These are phyloP conservation scores for Boletus reticulatus DNA, from an alignment of 768 basidiomycete species.

Conservation along the genomic window DNA sequence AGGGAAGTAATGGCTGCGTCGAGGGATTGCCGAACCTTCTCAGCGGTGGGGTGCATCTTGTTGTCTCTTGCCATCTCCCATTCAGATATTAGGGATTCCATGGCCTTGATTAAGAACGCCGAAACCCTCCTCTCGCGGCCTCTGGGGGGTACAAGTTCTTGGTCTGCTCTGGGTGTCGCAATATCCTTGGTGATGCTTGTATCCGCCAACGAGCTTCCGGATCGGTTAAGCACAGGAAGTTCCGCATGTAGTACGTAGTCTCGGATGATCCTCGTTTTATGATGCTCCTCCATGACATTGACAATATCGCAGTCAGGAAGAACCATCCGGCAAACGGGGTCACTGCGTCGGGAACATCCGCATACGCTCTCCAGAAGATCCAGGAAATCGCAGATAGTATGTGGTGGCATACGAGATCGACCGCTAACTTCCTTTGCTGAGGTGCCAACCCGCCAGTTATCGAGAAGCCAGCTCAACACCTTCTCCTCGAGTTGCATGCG, in stretches of 20 bases:
- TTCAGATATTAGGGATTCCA: constrained; percentile 49
- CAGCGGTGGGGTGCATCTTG: constrained; percentile 47
- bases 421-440: constrained; percentile 37
- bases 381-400: constrained; percentile 60
- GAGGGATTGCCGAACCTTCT: constrained; percentile 61
- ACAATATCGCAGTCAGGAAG: constrained; percentile 73
- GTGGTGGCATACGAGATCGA: constrained; percentile 45
- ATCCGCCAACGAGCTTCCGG: constrained; percentile 4
- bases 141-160: constrained; percentile 45
- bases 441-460: constrained; percentile 59
- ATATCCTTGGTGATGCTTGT: constrained; percentile 1
- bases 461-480: constrained; percentile 76
- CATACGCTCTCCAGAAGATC: constrained; percentile 64
- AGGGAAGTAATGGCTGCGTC: constrained; percentile 69
- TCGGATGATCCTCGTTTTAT: constrained; percentile 55
- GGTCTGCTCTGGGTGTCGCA: constrained; percentile 10
- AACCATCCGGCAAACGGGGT: constrained; percentile 46
- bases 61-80: constrained; percentile 45
- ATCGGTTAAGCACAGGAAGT: constrained; percentile 44
- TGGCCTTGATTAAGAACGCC: constrained; percentile 56
- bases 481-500: constrained; percentile 87
- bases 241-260: constrained; percentile 68
- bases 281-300: constrained; percentile 57
- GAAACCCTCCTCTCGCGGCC: constrained; percentile 63
- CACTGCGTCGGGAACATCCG: constrained; percentile 45